Base-by-base conservation (phyloP, 2,329 filamentous ascomycete genomes). In the Periconia sp. region DNA sequence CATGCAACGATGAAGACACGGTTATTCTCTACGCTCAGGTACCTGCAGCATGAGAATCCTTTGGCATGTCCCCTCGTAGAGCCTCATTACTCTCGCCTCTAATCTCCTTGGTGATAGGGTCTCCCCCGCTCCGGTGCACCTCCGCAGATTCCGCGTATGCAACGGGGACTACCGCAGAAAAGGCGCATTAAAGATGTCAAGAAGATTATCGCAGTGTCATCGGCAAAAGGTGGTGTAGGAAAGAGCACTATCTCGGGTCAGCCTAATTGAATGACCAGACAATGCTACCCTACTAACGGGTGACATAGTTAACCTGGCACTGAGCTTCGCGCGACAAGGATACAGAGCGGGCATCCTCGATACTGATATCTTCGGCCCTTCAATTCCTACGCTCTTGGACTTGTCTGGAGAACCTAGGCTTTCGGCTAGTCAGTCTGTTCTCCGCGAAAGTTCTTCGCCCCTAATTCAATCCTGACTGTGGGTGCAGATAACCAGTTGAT, bases 211-310 rank as follows among this genome's bases (percentile, higher is more conserved):
- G 91, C 92, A n/a, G 89, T 99, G 11, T 96, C 91, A 4, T 97
- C 92, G 1, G 94, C 94, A 11, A 99, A 99, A 66, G 94, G 94
- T 2, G 94, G 94, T n/a, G 94, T 99, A 0, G 94, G 94, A 1
- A 99, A 99, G 68, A 96, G 90, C 57, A 99, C 94, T 6, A 85
- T 97, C 31, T 86, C 92, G 46, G 87, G 89, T 89, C 61, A 38
- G 69, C 24, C 9, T 12, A 41, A 12, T 26, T 9, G 9, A 36
- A 29, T 22, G 6, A 36, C 11, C 11, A 28, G 39, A 16, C 10
- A 17, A 17, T n/a, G 8, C 19, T 3, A 10, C 18, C 36, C 23
- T 13, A 42, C 52, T 43, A 52, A 38, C 30, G 4, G n/a, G 13
- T 7, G 29, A 23, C 4, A n/a, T 36, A 79, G 79, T 78, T 22